phyloP scores from a whole-genome alignment of 106 monocot species.

The Iris macrosiphon region DNA sequence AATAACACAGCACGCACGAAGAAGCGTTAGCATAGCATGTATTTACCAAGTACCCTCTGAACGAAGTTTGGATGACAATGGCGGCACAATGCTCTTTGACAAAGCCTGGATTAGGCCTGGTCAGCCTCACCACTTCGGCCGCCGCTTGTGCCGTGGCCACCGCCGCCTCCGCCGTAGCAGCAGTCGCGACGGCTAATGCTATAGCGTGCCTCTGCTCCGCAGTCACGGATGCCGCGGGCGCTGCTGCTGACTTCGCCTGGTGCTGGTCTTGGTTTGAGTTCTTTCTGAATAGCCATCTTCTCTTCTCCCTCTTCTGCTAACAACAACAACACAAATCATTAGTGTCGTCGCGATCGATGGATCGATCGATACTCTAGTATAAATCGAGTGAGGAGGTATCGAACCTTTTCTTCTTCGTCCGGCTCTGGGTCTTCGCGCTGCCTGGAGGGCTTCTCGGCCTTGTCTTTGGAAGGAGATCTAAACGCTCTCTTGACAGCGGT shows the following conservation, averaged over 20 bases:
- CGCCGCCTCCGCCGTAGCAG: slow-evolving; percentile 82
- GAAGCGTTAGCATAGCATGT: background rate
- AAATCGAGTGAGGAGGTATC: background rate
- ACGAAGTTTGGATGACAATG: slow-evolving; percentile 70
- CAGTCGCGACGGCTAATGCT: slow-evolving; percentile 71
- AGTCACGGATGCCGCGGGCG: slow-evolving; percentile 8
- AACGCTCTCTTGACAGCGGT: slow-evolving; percentile 92
- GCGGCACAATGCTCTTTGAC: slow-evolving; percentile 59
- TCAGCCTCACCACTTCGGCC: slow-evolving; percentile 73
- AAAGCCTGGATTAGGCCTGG: slow-evolving; percentile 34
- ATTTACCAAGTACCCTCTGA: slow-evolving; percentile 82
- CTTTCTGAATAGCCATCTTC: slow-evolving; percentile 87
- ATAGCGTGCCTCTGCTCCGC: slow-evolving; percentile 73
- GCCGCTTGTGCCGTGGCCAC: slow-evolving; percentile 82
- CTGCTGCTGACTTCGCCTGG: slow-evolving; percentile 1
- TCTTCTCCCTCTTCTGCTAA: slow-evolving; percentile 68
- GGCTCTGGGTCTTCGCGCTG: slow-evolving; percentile 18
- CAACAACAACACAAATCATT: background rate
- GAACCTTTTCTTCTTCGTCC: slow-evolving; percentile 36
- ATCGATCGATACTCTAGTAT: too few relatives aligned
- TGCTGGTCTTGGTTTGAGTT: slow-evolving; percentile 19
- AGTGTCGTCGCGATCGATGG: background rate
- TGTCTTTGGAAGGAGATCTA: slow-evolving; percentile 79
- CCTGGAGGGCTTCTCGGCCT: slow-evolving; percentile 17
- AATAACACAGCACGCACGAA: background rate